These are phyloP conservation scores for Psilocybe azurescens DNA, from an alignment of 768 basidiomycete genomes.

Conservation along the genomic window DNA sequence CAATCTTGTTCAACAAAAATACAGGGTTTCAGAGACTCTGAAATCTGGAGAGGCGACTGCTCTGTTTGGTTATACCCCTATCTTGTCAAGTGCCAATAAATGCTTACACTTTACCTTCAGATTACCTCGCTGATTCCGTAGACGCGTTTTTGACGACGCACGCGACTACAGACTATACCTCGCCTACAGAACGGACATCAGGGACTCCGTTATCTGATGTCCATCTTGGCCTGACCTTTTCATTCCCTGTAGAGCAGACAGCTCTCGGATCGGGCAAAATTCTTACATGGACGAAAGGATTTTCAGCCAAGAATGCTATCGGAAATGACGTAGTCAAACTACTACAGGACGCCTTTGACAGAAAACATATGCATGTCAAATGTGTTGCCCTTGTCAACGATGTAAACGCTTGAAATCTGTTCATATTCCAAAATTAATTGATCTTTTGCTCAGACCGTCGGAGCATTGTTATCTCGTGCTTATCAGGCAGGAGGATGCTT, in stretches of 20 bases:
- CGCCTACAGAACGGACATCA: slow-evolving; percentile 25
- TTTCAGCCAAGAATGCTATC: slow-evolving; percentile 87
- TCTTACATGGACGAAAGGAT: slow-evolving; percentile 96
- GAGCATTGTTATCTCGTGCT: slow-evolving; percentile 89
- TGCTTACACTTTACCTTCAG: slow-evolving; percentile 42
- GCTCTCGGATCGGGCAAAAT: slow-evolving; percentile 90
- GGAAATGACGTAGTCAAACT: slow-evolving; percentile 90
- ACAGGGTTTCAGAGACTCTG: slow-evolving; percentile 90
- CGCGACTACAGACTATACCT: slow-evolving; percentile 49
- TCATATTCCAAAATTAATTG: not conserved
- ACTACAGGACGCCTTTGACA: slow-evolving; percentile 90
- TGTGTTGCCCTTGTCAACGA: slow-evolving; percentile 95
- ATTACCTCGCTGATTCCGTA: slow-evolving; percentile 97
- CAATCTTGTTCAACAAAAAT: slow-evolving; percentile 92
- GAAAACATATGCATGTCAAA: slow-evolving; percentile 90
- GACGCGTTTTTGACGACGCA: slow-evolving; percentile 87
- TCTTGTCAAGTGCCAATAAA: not conserved
- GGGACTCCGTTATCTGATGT: slow-evolving; percentile 37
- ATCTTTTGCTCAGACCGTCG: slow-evolving; percentile 75
- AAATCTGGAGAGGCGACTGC: slow-evolving; percentile 91
- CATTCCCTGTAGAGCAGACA: slow-evolving; percentile 97
- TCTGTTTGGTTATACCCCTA: slow-evolving; percentile 72
- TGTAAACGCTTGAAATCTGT: slow-evolving; percentile 49
- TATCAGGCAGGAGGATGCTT: slow-evolving; percentile 94
- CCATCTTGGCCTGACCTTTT: slow-evolving; percentile 91